phyloP scores from a whole-genome alignment of 2,329 filamentous ascomycete genomes.

The Xylariaceae sp. region DNA sequence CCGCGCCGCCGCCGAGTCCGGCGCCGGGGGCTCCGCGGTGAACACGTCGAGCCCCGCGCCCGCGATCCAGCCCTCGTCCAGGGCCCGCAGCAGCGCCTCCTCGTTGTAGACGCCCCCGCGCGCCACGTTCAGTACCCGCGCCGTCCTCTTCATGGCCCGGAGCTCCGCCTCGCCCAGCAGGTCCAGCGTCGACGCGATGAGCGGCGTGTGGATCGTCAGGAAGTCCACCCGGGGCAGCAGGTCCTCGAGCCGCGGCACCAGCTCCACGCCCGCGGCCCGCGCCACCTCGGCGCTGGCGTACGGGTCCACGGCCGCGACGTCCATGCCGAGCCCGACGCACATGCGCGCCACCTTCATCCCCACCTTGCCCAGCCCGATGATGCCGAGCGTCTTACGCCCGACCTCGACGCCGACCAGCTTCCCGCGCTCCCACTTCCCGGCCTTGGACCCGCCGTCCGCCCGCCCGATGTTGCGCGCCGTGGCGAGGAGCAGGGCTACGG shows the following conservation, averaged over 20 bases:
- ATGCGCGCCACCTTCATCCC: constrained; percentile 77
- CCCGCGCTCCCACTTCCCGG: constrained; percentile 71
- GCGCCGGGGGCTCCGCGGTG: constrained; percentile 65
- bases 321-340: constrained; percentile 70
- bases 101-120: constrained; percentile 79
- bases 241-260: constrained; percentile 53
- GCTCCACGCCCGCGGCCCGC: constrained; percentile 59
- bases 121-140: constrained; percentile 74
- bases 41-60: constrained; percentile 80
- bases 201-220: constrained; percentile 74
- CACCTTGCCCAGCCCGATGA: constrained; percentile 79
- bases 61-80: constrained; percentile 67
- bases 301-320: constrained; percentile 69
- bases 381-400: constrained; percentile 69
- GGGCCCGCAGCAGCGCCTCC: constrained; percentile 62
- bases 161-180: constrained; percentile 67
- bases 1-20: constrained; percentile 53
- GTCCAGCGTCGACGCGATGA: constrained; percentile 72
- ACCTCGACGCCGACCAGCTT: constrained; percentile 74
- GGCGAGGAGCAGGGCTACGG: constrained; percentile 68
- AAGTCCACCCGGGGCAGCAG: constrained; percentile 69
- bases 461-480: constrained; percentile 70
- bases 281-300: constrained; percentile 74
- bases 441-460: constrained; percentile 65
- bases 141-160: constrained; percentile 66